Evolutionary conservation across 2,329 filamentous ascomycete species (phyloP), one percentile per base, ranked within the genome.

Genomic region (Daldinia sp.): DNA sequence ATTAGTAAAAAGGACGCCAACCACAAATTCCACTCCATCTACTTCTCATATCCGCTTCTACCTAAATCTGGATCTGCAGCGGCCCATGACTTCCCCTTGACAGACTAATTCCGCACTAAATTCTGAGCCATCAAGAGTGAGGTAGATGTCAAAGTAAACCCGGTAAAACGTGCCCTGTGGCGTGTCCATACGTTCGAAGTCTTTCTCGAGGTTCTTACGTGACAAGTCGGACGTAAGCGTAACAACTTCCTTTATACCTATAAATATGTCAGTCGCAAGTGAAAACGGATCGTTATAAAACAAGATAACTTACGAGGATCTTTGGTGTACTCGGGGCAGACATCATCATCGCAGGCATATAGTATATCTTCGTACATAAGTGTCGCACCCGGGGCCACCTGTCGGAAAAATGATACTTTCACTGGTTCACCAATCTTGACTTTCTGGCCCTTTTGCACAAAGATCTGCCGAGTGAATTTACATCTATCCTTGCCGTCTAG

Each of bases 311-410:
- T 89, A 97, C 95, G 92, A 71, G 95, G 94, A 87, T 99, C 95
- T 78, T 98, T 99, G 70, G 94, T 98, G 77, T 99, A 99, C 78
- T 98, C 95, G 0, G 95, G 95, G 79, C 94, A 98, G 53, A 97
- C 92, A 77, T 99, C 95, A 68, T 98, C 95, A 75, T 99, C 95
- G 75, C 95, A 99, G 51, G 94, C 95, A 77, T 97, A 98, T 60
- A 98, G 80, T 55, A 98, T 94, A 80, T 99, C 95, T 82, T 99
- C 95, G 77, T 99, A 99, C 95, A 99, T 98, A 71, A 99, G 87
- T 1, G 94, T 98, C 30, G 95, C 95, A 50, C 95, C 95, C 0
- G 95, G 95, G 4, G 95, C 95, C 56, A 99, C 95, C 78, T 98
- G 95, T 78, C 95, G 86, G 88, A 99, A 98, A 81, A 98, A 98